Evolutionary conservation across 805 yeast species (phyloP).

Genomic region (Hanseniaspora jakobsenii): DNA sequence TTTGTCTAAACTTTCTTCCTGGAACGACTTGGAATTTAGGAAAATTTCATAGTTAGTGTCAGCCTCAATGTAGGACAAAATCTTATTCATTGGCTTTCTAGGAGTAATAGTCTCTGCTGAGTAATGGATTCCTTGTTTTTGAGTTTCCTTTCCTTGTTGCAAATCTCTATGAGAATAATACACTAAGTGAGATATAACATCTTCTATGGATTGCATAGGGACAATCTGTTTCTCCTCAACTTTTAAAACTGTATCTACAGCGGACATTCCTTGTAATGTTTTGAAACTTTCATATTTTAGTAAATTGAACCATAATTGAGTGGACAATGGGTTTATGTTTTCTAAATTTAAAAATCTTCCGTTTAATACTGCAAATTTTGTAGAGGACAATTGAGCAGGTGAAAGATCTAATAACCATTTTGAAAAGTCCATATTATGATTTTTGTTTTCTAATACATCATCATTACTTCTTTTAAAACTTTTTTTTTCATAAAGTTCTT

Average conservation of each 20-base stretch:
- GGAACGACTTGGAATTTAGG: slow-evolving; percentile 19
- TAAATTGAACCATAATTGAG: slow-evolving; percentile 30
- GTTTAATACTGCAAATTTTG: slow-evolving; percentile 37
- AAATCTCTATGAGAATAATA: slow-evolving; percentile 28
- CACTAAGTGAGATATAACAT: slow-evolving; percentile 33
- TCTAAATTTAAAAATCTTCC: slow-evolving; percentile 39
- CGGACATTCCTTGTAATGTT: slow-evolving; percentile 30
- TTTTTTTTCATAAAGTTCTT: slow-evolving; percentile 2
- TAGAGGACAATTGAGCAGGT: slow-evolving; percentile 21
- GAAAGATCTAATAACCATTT: slow-evolving; percentile 24
- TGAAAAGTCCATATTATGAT: slow-evolving; percentile 2
- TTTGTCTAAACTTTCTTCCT: slow-evolving; percentile 23
- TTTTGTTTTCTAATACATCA: neutral
- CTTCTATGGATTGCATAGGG: slow-evolving; percentile 38
- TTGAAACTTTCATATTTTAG: slow-evolving; percentile 37
- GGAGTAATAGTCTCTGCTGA: slow-evolving; percentile 34
- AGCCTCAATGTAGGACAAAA: slow-evolving; percentile 13
- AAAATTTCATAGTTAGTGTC: slow-evolving; percentile 18
- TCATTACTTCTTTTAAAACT: neutral
- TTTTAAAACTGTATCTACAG: slow-evolving; percentile 22
- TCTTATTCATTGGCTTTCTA: slow-evolving; percentile 26
- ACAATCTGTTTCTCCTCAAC: slow-evolving; percentile 18
- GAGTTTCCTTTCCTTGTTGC: slow-evolving; percentile 16
- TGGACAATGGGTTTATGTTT: slow-evolving; percentile 17
- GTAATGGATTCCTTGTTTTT: slow-evolving; percentile 30